A percentile compares a stretch with the other conserved stretches of the same genome.
These are phyloP conservation scores for Capsaspora owczarzaki DNA, from an alignment of 78 protist genomes.

Conservation along the genomic window DNA sequence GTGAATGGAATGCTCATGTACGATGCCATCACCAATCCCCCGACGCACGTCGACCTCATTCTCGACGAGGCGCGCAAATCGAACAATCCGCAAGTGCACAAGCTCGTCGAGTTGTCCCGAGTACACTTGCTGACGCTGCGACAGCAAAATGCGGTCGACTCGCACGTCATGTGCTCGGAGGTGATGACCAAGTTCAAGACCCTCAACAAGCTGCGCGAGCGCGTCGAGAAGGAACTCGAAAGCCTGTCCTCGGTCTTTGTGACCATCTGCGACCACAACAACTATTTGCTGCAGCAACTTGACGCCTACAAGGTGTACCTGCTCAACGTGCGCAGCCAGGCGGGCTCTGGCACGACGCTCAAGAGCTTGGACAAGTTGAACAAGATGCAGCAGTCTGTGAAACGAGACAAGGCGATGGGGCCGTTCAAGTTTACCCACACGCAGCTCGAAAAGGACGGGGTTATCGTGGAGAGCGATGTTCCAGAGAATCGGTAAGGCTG, in stretches of 20 bases:
- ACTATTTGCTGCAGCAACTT: conserved; percentile 39
- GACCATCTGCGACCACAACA: conserved; percentile 43
- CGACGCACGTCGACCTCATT: too few species aligned
- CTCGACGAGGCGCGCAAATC: too few species aligned
- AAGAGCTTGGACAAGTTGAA: neutral
- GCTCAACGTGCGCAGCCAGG: conserved; percentile 38
- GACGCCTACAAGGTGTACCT: conserved; percentile 49
- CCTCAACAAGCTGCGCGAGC: conserved; percentile 20
- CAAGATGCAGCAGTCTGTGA: neutral
- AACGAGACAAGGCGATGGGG: neutral
- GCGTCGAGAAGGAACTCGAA: conserved; percentile 24
- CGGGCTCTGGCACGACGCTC: conserved; percentile 16
- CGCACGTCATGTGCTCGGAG: too few species aligned
- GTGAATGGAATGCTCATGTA: too few species aligned
- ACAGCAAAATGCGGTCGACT: too few species aligned
- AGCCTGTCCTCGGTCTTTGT: conserved; percentile 25
- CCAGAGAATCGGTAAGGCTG: conserved; percentile 30
- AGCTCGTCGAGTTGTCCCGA: too few species aligned
- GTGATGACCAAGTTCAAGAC: conserved; percentile 20
- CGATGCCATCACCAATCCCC: too few species aligned
- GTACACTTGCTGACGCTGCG: too few species aligned
- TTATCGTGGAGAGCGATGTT: conserved; percentile 48
- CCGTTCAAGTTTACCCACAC: conserved; percentile 46
- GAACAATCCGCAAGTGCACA: too few species aligned
- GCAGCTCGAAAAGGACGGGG: conserved; percentile 56